Conservation (phyloP, 169 alveolate genomes). For the Plasmodium blacklocki region DNA sequence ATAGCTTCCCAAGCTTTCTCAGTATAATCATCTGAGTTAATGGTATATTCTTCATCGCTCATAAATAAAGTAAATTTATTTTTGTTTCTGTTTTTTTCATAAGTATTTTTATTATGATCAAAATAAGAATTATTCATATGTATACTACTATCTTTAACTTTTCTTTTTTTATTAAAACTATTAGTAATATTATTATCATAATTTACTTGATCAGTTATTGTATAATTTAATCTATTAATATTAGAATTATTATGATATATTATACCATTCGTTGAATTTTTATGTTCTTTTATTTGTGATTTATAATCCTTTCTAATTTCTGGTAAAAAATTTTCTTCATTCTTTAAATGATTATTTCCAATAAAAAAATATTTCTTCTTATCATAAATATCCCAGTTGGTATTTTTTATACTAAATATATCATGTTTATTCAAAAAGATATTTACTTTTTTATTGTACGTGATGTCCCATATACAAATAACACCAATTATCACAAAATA, state of each 20-base stretch:
- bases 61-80: slow-evolving; percentile 3
- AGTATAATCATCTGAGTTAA: slow-evolving; percentile 89
- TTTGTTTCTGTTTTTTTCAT: background rate
- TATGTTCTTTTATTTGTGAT: slow-evolving; percentile 22
- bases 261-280: background rate
- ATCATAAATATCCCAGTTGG: background rate
- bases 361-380: background rate
- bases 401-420: background rate
- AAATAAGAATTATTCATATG: background rate
- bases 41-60: slow-evolving; percentile 86
- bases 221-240: background rate
- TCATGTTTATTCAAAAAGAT: background rate
- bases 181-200: background rate
- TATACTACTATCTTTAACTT: background rate
- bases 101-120: background rate
- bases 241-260: background rate
- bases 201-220: background rate
- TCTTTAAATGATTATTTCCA: background rate
- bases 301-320: slow-evolving; percentile 5
- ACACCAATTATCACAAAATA: slow-evolving; percentile 9
- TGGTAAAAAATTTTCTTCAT: slow-evolving; percentile 6
- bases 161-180: background rate
- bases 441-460: background rate
- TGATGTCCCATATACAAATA: slow-evolving; percentile 7
- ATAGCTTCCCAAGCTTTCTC: slow-evolving; percentile 93